Evolutionary conservation across 495 filamentous ascomycete species (phyloP), one percentile per base, ranked within the genome.

Genomic region (Staphylotrichum longicolle): DNA sequence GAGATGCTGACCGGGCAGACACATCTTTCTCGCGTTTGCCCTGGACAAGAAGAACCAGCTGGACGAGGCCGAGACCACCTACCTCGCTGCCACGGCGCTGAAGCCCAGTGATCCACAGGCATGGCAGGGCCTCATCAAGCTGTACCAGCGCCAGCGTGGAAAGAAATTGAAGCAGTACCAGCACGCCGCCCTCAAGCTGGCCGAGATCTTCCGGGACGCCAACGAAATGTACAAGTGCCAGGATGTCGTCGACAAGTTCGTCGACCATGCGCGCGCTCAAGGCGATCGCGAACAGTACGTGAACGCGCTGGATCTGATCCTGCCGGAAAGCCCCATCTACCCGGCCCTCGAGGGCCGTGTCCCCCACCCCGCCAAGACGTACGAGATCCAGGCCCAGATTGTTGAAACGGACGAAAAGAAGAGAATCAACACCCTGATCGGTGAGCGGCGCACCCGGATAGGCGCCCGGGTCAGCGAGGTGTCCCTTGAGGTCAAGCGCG

Each of bases 401-500:
- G 80, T 88, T 14, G 94, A 98, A 68, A 70, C 82, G 1, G 91
- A 95, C 44, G 95, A 98, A 72, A 94, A 88, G 66, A 90, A 94
- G 70, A 86, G 83, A 35, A 94, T 97, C 69, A 97, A 96, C 70
- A 88, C 85, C 27, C 85, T 96, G 57, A 96, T 98, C 64, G 91
- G 87, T 20, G 90, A 93, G 68, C 84, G 94, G 11, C 84, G 92
- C 54, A 96, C 93, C 27, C 85, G 94, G 20, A 82, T 98, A 11
- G 95, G 94, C 49, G 91, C 92, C 27, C 87, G 83, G 34, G 78
- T 93, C 60, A 87, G 82, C 33, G 89, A 96, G 58, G 91, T 96
- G 39, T 94, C 86, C 0, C 66, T 83, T 14, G 91, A 97, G 57
- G 94, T 96, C 39, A 96, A 92, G 67, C 80, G 88, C 9, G 95